Evolutionary conservation across 148 eudicot species (phyloP).

Genomic region (Nepenthes mirabilis): DNA sequence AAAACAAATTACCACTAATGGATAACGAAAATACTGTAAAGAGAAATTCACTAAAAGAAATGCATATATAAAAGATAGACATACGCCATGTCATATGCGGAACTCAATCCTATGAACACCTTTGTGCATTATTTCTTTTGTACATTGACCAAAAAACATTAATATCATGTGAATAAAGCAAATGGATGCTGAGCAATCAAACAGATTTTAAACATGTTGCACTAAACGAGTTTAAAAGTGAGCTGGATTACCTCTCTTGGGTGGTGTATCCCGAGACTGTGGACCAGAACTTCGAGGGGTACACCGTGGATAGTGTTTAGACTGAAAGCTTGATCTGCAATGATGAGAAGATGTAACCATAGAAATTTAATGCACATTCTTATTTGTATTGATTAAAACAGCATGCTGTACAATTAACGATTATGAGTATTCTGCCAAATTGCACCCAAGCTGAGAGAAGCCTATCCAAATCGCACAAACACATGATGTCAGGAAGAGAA

Average conservation of each 20-base stretch:
- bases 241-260: conserved; percentile 63
- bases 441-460: too few relatives aligned
- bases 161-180: neutral
- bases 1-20: too few relatives aligned
- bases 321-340: conserved; percentile 49
- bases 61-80: too few relatives aligned
- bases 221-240: neutral
- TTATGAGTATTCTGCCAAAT: too few relatives aligned
- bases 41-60: too few relatives aligned
- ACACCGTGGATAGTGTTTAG: conserved; percentile 70
- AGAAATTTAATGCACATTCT: neutral
- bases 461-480: too few relatives aligned
- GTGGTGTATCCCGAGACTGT: conserved; percentile 94
- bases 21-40: too few relatives aligned
- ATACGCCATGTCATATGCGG: too few relatives aligned
- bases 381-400: neutral
- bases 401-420: too few relatives aligned
- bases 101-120: too few relatives aligned
- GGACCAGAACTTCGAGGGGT: conserved; percentile 72
- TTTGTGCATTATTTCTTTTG: too few relatives aligned
- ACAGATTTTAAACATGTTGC: neutral
- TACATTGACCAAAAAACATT: neutral
- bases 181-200: neutral
- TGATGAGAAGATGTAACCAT: neutral
- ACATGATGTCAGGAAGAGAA: too few relatives aligned